Conservation (phyloP, 441 rosid species). For the Metrosideros polymorpha region DNA sequence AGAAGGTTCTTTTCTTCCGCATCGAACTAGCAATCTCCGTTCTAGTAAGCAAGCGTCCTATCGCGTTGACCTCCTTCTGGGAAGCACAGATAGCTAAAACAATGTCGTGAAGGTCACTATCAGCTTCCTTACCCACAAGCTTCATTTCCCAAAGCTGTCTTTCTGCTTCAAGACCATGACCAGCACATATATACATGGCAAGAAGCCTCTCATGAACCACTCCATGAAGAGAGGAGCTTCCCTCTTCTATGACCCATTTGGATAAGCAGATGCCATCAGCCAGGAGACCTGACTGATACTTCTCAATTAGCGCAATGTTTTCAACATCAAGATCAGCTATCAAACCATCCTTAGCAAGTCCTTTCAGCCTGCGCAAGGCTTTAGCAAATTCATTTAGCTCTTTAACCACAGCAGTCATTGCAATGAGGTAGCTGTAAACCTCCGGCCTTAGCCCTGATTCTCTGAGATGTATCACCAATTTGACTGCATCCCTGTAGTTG, state of each 20-base stretch:
- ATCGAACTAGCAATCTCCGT: constrained; percentile 33
- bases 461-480: constrained; percentile 49
- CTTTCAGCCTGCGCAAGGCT: constrained; percentile 59
- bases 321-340: constrained; percentile 47
- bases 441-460: constrained; percentile 77
- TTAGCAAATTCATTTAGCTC: constrained; percentile 76
- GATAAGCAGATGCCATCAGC: constrained; percentile 53
- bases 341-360: constrained; percentile 45
- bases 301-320: constrained; percentile 40
- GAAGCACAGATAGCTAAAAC: constrained; percentile 89
- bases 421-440: constrained; percentile 70
- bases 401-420: constrained; percentile 93
- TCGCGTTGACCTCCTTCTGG: constrained; percentile 44
- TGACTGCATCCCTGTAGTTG: constrained; percentile 54
- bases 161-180: constrained; percentile 77
- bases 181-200: constrained; percentile 78
- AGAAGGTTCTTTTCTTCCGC: constrained; percentile 53
- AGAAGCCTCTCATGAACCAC: constrained; percentile 78
- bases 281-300: constrained; percentile 59
- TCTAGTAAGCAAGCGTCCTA: constrained; percentile 54
- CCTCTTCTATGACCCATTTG: constrained; percentile 64
- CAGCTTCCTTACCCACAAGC: constrained; percentile 74
- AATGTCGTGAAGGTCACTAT: constrained; percentile 63
- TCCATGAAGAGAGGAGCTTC: constrained; percentile 40
- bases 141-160: constrained; percentile 89